Conservation (phyloP, 2,329 filamentous ascomycete species). For the Apiospora phragmitis region DNA sequence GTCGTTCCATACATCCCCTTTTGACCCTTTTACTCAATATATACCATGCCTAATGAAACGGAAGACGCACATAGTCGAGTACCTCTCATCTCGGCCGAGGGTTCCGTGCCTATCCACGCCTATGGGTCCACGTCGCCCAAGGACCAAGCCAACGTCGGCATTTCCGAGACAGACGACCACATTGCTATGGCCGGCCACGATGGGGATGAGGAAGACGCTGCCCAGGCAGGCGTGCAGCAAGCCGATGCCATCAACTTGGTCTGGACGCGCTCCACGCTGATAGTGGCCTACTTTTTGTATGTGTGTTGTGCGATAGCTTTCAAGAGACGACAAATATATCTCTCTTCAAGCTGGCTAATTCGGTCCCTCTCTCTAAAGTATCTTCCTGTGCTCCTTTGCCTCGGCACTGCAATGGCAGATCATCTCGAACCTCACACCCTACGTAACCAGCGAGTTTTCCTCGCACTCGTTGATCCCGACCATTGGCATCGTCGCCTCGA, state of each 20-base stretch:
- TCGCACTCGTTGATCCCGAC: conserved; percentile 52
- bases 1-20: not conserved
- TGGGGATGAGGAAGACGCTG: conserved; percentile 14
- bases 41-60: not conserved
- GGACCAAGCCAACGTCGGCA: conserved; percentile 2
- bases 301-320: conserved; percentile 18
- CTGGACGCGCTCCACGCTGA: conserved; percentile 40
- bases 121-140: conserved; percentile 4
- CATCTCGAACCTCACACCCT: conserved; percentile 38
- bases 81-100: not conserved
- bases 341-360: not conserved
- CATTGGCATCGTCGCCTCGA: conserved; percentile 47
- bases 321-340: not conserved
- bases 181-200: conserved; percentile 12
- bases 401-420: conserved; percentile 44
- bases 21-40: not conserved
- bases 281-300: conserved; percentile 38
- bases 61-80: conserved; percentile 8
- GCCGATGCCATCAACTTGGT: conserved; percentile 41
- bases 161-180: conserved; percentile 9
- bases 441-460: conserved; percentile 47
- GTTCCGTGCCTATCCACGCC: not conserved
- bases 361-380: conserved; percentile 20
- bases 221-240: conserved; percentile 36
- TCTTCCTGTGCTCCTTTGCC: conserved; percentile 48